These are phyloP conservation scores for Huntiella decipiens DNA, from an alignment of 2,329 filamentous ascomycete genomes.

Conservation along the genomic window DNA sequence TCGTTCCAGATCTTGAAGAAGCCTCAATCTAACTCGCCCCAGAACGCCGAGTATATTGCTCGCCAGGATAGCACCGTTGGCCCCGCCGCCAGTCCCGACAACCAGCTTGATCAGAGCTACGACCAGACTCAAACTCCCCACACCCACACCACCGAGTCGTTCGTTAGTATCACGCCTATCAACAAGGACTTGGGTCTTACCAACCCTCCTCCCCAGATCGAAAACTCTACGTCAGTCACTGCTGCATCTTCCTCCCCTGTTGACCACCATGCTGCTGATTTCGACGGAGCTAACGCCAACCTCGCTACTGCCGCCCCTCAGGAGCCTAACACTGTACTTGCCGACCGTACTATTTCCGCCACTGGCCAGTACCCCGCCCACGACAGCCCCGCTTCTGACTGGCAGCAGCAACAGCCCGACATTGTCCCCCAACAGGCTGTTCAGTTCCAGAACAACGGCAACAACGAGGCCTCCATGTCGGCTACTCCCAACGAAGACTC, in stretches of 20 bases:
- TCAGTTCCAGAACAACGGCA: constrained; percentile 13
- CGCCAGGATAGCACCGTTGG: constrained; percentile 22
- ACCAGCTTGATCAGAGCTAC: constrained; percentile 24
- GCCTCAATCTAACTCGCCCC: constrained; percentile 21
- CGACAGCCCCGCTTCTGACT: neutral
- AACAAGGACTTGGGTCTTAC: constrained; percentile 9
- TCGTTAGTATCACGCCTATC: constrained; percentile 8
- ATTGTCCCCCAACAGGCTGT: neutral
- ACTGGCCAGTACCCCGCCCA: neutral
- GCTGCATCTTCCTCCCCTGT: constrained; percentile 2
- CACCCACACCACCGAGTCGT: constrained; percentile 10
- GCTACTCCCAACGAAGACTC: constrained; percentile 3
- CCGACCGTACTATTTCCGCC: constrained; percentile 2
- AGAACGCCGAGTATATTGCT: constrained; percentile 21
- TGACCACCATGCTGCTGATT: neutral
- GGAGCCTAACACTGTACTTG: neutral
- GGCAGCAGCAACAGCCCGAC: neutral
- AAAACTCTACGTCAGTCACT: neutral
- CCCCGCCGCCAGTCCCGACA: constrained; percentile 25
- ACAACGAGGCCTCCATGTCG: constrained; percentile 6
- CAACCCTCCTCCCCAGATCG: neutral
- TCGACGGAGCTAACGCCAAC: neutral
- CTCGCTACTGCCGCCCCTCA: constrained; percentile 4
- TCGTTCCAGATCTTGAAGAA: constrained; percentile 34
- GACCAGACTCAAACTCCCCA: constrained; percentile 15